Evolutionary conservation across 2,329 filamentous ascomycete species (phyloP).

Genomic region (Exophiala oligosperma): DNA sequence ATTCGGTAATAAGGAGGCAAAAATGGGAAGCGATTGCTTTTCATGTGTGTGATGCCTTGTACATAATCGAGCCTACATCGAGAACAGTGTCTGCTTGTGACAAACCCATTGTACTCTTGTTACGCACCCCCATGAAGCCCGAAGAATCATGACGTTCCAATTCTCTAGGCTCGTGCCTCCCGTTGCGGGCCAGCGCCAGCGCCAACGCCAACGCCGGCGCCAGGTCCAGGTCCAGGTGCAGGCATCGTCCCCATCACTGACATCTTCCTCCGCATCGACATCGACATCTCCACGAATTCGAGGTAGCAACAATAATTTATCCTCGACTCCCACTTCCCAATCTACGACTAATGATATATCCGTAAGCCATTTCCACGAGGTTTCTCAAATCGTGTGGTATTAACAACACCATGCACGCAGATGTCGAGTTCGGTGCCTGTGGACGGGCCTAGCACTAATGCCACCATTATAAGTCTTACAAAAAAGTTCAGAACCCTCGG

Average conservation of each 20-base stretch:
- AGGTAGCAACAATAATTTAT: background rate
- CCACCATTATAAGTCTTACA: constrained; percentile 22
- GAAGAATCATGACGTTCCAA: background rate
- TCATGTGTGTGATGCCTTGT: too few relatives aligned
- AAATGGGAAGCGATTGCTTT: background rate
- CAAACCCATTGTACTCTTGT: too few relatives aligned
- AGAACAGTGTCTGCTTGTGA: too few relatives aligned
- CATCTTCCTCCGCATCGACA: background rate
- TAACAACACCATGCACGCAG: constrained; percentile 21
- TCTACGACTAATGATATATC: constrained; percentile 2
- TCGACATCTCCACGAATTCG: background rate
- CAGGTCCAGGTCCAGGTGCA: too few relatives aligned
- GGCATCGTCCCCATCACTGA: background rate
- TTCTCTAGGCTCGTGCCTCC: background rate
- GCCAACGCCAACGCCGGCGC: too few relatives aligned
- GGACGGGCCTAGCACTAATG: constrained; percentile 16
- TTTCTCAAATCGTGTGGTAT: background rate
- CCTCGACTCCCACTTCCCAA: background rate
- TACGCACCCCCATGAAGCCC: too few relatives aligned
- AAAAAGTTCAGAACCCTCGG: constrained; percentile 26
- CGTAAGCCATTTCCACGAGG: constrained; percentile 2
- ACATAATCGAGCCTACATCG: too few relatives aligned
- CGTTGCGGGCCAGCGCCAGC: background rate
- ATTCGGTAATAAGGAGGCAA: background rate
- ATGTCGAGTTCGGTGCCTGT: constrained; percentile 22